Evolutionary conservation across 2,329 filamentous ascomycete species (phyloP).

Genomic region (Periconia macrospinosa): DNA sequence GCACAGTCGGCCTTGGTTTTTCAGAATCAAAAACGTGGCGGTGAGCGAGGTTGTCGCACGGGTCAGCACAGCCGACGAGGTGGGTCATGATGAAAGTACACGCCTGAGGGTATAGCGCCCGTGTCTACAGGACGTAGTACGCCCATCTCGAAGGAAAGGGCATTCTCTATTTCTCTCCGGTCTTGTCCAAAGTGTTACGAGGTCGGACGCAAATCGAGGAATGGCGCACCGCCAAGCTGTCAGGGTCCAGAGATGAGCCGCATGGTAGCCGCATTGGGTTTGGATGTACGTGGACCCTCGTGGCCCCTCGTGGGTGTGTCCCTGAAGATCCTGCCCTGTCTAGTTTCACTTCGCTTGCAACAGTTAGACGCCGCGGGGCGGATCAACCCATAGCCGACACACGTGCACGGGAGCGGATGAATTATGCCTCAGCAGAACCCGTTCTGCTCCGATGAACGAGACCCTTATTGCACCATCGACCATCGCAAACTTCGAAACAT

Average conservation of each 20-base stretch:
- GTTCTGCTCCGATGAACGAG: too few relatives aligned
- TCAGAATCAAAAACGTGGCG: background rate
- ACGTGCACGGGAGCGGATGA: too few relatives aligned
- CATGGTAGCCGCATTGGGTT: constrained; percentile 20
- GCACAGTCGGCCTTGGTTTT: constrained; percentile 21
- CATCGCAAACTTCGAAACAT: too few relatives aligned
- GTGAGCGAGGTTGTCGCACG: background rate
- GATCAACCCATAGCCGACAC: too few relatives aligned
- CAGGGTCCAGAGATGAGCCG: constrained; percentile 14
- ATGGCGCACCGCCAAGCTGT: background rate
- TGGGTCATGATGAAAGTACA: background rate
- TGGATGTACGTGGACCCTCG: background rate
- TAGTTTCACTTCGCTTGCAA: too few relatives aligned
- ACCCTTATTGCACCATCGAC: too few relatives aligned
- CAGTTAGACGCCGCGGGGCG: too few relatives aligned
- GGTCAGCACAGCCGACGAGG: constrained; percentile 1
- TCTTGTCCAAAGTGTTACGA: too few relatives aligned
- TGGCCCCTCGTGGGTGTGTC: too few relatives aligned
- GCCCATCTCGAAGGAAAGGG: background rate
- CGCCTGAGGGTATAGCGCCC: background rate
- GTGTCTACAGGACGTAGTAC: too few relatives aligned
- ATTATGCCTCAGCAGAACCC: too few relatives aligned
- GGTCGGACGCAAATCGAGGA: too few relatives aligned
- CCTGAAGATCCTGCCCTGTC: background rate
- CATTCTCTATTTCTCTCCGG: background rate